phyloP scores from a whole-genome alignment of 345 rosid species.

The Clarkia xantiana region DNA sequence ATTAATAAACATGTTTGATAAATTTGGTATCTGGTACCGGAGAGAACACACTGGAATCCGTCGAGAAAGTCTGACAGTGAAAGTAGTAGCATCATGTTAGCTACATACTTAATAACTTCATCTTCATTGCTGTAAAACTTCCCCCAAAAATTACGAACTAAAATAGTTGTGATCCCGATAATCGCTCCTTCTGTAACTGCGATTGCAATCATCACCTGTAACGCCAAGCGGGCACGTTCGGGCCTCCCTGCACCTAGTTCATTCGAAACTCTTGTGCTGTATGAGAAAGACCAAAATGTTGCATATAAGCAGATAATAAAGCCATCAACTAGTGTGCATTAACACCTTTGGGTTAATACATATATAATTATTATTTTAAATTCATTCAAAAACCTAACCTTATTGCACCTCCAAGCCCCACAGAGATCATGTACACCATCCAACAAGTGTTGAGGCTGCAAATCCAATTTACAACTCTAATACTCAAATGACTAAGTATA shows the following conservation, averaged over 20 bases:
- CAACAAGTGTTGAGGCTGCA: conserved; percentile 54
- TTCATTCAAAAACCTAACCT: conserved; percentile 21
- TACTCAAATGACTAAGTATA: too few relatives aligned
- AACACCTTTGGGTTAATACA: neutral
- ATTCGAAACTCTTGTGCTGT: conserved; percentile 29
- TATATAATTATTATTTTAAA: too few relatives aligned
- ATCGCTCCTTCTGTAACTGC: conserved; percentile 28
- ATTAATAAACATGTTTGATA: neutral
- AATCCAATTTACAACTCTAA: neutral
- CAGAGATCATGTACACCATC: conserved; percentile 56
- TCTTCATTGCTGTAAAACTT: conserved; percentile 32
- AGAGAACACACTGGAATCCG: conserved; percentile 34
- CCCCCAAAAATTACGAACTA: conserved; percentile 36
- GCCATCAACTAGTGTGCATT: neutral
- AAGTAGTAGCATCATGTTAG: conserved; percentile 31
- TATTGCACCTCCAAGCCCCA: conserved; percentile 54
- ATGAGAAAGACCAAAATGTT: neutral
- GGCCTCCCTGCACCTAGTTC: conserved; percentile 48
- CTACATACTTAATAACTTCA: conserved; percentile 21
- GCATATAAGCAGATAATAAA: neutral
- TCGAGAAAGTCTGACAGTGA: conserved; percentile 32
- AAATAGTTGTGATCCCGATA: conserved; percentile 24
- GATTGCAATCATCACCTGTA: conserved; percentile 24
- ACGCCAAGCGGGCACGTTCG: conserved; percentile 26
- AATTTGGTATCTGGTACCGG: conserved; percentile 15